Conservation (phyloP, 2,329 filamentous ascomycete genomes). For the Xylaria sp. region DNA sequence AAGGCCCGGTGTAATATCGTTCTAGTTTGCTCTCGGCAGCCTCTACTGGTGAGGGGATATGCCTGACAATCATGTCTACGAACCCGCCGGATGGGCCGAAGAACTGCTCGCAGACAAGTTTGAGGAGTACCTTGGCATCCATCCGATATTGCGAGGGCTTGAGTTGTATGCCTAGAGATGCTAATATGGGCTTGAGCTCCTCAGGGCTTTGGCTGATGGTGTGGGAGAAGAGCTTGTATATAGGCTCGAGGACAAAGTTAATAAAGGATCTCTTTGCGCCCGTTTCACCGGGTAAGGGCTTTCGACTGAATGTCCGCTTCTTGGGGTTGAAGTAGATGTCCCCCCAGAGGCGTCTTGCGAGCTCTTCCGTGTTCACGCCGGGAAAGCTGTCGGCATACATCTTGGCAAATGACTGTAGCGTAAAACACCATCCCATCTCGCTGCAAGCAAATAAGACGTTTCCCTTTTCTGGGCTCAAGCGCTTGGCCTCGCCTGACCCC, state of each 20-base stretch:
- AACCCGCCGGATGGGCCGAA: slow-evolving; percentile 91
- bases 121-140: slow-evolving; percentile 88
- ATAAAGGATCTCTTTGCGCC: slow-evolving; percentile 87
- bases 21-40: slow-evolving; percentile 81
- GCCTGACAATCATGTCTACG: slow-evolving; percentile 92
- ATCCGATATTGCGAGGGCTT: slow-evolving; percentile 93
- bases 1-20: slow-evolving; percentile 89
- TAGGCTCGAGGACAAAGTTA: slow-evolving; percentile 92
- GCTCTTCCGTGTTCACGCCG: slow-evolving; percentile 82
- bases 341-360: slow-evolving; percentile 89
- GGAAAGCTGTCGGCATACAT: slow-evolving; percentile 94
- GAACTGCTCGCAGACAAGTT: slow-evolving; percentile 92
- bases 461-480: slow-evolving; percentile 93
- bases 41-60: slow-evolving; percentile 86
- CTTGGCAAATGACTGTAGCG: slow-evolving; percentile 89
- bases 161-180: slow-evolving; percentile 80
- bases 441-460: slow-evolving; percentile 98
- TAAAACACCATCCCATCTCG: slow-evolving; percentile 97
- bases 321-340: slow-evolving; percentile 95
- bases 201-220: slow-evolving; percentile 91
- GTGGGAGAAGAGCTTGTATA: slow-evolving; percentile 97
- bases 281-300: slow-evolving; percentile 75
- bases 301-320: slow-evolving; percentile 91
- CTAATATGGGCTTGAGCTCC: slow-evolving; percentile 82
- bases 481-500: slow-evolving; percentile 78